Evolutionary conservation across 1,284 basidiomycete species (phyloP).

Genomic region (Lignosus rhinocerotis): DNA sequence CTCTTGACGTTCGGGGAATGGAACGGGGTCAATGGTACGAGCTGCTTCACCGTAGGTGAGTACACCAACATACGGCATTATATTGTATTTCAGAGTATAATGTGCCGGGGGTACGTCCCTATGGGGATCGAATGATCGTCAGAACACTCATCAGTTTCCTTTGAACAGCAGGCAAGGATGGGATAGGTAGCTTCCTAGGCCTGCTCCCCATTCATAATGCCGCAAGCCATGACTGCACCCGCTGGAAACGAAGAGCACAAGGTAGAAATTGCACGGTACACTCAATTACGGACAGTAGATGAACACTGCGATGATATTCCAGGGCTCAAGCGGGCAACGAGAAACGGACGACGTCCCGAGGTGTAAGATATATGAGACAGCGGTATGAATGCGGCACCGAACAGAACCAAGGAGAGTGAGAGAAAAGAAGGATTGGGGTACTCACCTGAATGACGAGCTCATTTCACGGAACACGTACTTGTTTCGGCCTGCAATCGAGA

Average conservation of each 20-base stretch:
- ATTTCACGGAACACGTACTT: conserved; percentile 86
- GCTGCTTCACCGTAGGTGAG: conserved; percentile 78
- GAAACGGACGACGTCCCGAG: neutral
- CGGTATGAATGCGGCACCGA: conserved; percentile 1
- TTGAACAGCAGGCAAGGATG: conserved; percentile 6
- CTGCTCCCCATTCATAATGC: neutral
- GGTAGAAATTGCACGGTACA: neutral
- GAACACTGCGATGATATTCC: neutral
- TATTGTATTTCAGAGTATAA: conserved; percentile 84
- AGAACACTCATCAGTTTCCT: conserved; percentile 12
- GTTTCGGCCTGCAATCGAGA: conserved; percentile 70
- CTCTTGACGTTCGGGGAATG: conserved; percentile 48
- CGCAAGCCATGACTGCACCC: neutral
- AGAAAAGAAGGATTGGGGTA: conserved; percentile 21
- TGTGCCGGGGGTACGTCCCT: conserved; percentile 67
- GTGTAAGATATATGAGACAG: neutral
- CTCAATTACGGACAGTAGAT: neutral
- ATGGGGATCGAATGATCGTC: conserved; percentile 8
- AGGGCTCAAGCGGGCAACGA: neutral
- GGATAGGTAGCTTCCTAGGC: neutral
- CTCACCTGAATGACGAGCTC: conserved; percentile 77
- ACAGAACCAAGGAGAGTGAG: neutral
- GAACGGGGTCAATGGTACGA: conserved; percentile 53
- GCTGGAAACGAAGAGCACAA: neutral
- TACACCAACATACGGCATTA: conserved; percentile 87